phyloP scores from a whole-genome alignment of 2,329 filamentous ascomycete species.

The Ophiostoma populinum region DNA sequence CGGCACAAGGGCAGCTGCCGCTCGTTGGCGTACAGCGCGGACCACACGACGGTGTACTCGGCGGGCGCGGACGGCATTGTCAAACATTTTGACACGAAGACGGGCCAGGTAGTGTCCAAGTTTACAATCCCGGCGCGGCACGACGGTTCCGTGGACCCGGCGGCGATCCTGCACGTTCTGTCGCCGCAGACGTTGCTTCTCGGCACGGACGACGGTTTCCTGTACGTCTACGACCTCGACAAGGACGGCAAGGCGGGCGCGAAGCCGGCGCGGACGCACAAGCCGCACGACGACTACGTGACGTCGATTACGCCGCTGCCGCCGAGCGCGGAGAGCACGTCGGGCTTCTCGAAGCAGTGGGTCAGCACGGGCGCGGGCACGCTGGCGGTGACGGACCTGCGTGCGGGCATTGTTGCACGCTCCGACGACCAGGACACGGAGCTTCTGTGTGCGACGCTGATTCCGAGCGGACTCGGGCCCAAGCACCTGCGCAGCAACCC shows the following conservation, averaged over 20 bases:
- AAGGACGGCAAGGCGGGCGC: conserved; percentile 28
- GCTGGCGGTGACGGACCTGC: conserved; percentile 73
- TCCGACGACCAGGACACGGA: conserved; percentile 95
- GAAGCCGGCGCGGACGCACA: conserved; percentile 62
- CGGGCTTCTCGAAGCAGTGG: conserved; percentile 87
- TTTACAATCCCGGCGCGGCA: conserved; percentile 50
- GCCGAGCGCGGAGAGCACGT: conserved; percentile 62
- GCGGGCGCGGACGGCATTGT: conserved; percentile 38
- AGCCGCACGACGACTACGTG: conserved; percentile 84
- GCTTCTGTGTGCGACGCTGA: conserved; percentile 62
- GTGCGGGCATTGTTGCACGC: conserved; percentile 68
- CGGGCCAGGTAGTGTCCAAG: conserved; percentile 62
- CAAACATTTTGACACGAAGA: conserved; percentile 35
- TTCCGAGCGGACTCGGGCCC: conserved; percentile 53
- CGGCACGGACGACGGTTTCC: conserved; percentile 72
- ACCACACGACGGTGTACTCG: conserved; percentile 53
- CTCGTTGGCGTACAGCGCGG: conserved; percentile 57
- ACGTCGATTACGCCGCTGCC: conserved; percentile 76
- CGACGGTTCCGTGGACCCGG: conserved; percentile 27
- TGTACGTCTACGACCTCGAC: conserved; percentile 78
- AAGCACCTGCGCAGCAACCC: conserved; percentile 50
- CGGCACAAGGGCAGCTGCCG: conserved; percentile 92
- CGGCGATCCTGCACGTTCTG: conserved; percentile 64
- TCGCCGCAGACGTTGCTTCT: conserved; percentile 79
- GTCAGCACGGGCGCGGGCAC: conserved; percentile 85